Conservation (phyloP, 495 filamentous ascomycete species). For the Penicillium riverlandense region DNA sequence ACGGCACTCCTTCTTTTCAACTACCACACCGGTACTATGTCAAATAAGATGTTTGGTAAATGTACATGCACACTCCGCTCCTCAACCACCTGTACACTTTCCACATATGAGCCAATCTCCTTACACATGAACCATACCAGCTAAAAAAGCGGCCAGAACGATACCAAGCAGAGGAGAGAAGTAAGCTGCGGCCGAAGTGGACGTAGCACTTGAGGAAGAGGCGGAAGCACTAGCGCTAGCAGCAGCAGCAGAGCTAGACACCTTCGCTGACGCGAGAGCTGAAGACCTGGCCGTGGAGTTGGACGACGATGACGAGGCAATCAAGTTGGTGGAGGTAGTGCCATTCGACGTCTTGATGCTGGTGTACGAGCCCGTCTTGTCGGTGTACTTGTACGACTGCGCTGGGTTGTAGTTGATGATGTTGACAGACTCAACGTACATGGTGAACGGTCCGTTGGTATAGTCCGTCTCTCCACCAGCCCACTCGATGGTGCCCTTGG, state of each 20-base stretch:
- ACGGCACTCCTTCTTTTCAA: too few species aligned
- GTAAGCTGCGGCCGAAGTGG: neutral
- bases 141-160: neutral
- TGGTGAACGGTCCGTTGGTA: constrained; percentile 63
- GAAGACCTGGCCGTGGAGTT: constrained; percentile 5
- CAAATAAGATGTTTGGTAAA: too few species aligned
- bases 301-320: constrained; percentile 4
- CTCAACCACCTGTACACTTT: too few species aligned
- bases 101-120: neutral
- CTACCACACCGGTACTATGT: too few species aligned
- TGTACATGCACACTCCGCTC: too few species aligned
- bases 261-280: neutral
- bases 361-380: constrained; percentile 59
- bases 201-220: neutral
- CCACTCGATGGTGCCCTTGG: constrained; percentile 59
- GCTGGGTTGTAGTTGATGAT: constrained; percentile 24
- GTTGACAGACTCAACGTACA: constrained; percentile 62
- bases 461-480: constrained; percentile 75
- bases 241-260: neutral
- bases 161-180: neutral
- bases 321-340: constrained; percentile 8
- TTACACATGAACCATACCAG: neutral
- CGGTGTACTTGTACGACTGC: constrained; percentile 61
- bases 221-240: neutral
- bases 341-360: constrained; percentile 53